phyloP scores from a whole-genome alignment of 2,329 filamentous ascomycete genomes.

The Trichoderma lentiforme region DNA sequence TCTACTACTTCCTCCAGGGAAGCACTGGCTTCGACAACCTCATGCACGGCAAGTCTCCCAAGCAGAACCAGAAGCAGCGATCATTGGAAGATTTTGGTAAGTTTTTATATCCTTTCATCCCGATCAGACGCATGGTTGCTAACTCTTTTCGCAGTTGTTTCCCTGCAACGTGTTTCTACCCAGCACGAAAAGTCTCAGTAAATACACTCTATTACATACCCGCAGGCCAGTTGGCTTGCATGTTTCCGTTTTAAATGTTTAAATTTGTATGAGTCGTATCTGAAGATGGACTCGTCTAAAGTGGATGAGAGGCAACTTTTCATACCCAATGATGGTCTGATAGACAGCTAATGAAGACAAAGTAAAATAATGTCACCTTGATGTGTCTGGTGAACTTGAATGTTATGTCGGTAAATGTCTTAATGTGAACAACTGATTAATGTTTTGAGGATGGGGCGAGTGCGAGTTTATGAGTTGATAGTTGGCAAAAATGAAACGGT shows the following conservation, averaged over 20 bases:
- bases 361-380: constrained; percentile 32
- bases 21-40: constrained; percentile 82
- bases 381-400: constrained; percentile 1
- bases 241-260: constrained; percentile 39
- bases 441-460: neutral
- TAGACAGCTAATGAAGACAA: constrained; percentile 46
- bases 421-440: neutral
- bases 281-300: constrained; percentile 35
- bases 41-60: constrained; percentile 85
- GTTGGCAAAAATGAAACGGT: neutral
- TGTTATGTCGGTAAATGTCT: constrained; percentile 2
- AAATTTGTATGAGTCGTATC: constrained; percentile 39
- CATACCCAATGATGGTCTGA: constrained; percentile 37
- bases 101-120: constrained; percentile 34
- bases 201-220: constrained; percentile 38
- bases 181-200: constrained; percentile 88
- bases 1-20: constrained; percentile 75
- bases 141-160: constrained; percentile 66
- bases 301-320: constrained; percentile 36
- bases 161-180: constrained; percentile 83
- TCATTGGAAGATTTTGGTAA: constrained; percentile 86
- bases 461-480: neutral
- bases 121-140: constrained; percentile 35
- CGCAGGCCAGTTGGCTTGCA: constrained; percentile 35
- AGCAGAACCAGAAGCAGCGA: constrained; percentile 78